These are phyloP conservation scores for Castanospermum australe DNA, from an alignment of 306 rosid genomes.

Conservation along the genomic window DNA sequence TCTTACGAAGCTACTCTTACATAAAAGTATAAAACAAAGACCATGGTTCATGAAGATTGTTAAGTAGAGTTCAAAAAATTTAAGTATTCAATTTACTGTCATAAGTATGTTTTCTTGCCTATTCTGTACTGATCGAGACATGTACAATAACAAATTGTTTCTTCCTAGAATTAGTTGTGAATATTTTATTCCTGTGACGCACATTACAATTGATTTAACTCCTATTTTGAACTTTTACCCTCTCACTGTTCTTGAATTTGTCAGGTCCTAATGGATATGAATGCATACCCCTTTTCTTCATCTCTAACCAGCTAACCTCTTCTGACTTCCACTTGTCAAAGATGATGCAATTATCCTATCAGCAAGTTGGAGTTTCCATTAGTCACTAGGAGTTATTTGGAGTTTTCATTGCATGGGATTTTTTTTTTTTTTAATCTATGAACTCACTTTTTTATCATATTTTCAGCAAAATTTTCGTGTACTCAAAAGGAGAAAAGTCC, in stretches of 20 bases:
- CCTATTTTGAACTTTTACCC: too few species aligned
- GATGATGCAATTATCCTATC: background rate
- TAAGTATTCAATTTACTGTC: constrained; percentile 3
- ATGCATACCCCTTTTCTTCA: constrained; percentile 8
- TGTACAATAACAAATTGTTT: background rate
- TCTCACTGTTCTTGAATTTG: background rate
- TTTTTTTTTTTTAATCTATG: background rate
- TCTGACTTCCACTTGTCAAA: background rate
- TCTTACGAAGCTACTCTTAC: background rate
- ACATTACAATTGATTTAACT: background rate
- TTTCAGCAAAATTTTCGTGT: too few species aligned
- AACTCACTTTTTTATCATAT: too few species aligned
- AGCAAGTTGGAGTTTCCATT: background rate
- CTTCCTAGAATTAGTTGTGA: background rate
- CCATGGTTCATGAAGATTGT: background rate
- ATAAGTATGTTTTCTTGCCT: constrained; percentile 6
- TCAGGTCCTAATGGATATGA: background rate
- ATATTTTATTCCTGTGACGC: background rate
- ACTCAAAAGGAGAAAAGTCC: too few species aligned
- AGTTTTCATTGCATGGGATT: too few species aligned
- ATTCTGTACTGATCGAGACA: background rate
- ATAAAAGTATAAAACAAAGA: background rate
- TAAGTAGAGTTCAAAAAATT: background rate
- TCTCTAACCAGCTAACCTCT: background rate
- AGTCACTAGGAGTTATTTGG: background rate